phyloP scores from a whole-genome alignment of 805 yeast species.

The Yamadazyma tumulicola region DNA sequence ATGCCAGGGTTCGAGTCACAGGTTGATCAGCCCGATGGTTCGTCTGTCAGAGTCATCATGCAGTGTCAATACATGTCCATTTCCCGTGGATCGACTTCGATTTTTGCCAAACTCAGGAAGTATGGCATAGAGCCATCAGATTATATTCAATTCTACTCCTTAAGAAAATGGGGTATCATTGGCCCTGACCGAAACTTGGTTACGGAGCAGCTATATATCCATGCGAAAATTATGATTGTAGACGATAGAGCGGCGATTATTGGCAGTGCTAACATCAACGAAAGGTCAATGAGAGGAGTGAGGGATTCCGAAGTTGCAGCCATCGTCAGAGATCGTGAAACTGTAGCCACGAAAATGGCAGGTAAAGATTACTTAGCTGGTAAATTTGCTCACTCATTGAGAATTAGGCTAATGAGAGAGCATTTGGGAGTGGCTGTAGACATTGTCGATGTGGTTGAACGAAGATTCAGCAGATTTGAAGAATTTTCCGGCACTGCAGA shows the following conservation, averaged over 20 bases:
- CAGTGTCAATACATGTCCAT: constrained; percentile 94
- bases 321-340: constrained; percentile 76
- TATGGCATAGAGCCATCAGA: constrained; percentile 86
- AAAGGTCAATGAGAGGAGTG: constrained; percentile 90
- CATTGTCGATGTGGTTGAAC: constrained; percentile 73
- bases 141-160: constrained; percentile 85
- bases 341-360: constrained; percentile 69
- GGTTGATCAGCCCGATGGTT: constrained; percentile 90
- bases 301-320: constrained; percentile 96
- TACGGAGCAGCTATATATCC: constrained; percentile 91
- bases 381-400: constrained; percentile 80
- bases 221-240: constrained; percentile 86
- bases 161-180: constrained; percentile 93
- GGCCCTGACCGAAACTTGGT: constrained; percentile 71
- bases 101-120: constrained; percentile 74
- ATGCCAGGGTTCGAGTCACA: constrained; percentile 97
- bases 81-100: constrained; percentile 83
- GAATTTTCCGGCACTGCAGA: constrained; percentile 37
- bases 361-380: constrained; percentile 81
- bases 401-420: constrained; percentile 93
- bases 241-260: constrained; percentile 93
- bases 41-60: constrained; percentile 93
- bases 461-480: constrained; percentile 55
- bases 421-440: constrained; percentile 95
- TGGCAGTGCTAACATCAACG: constrained; percentile 97